A percentile compares a stretch with the other conserved stretches of the same genome.
Evolutionary conservation across 345 rosid species (phyloP).

Genomic region (Isatis tinctoria): DNA sequence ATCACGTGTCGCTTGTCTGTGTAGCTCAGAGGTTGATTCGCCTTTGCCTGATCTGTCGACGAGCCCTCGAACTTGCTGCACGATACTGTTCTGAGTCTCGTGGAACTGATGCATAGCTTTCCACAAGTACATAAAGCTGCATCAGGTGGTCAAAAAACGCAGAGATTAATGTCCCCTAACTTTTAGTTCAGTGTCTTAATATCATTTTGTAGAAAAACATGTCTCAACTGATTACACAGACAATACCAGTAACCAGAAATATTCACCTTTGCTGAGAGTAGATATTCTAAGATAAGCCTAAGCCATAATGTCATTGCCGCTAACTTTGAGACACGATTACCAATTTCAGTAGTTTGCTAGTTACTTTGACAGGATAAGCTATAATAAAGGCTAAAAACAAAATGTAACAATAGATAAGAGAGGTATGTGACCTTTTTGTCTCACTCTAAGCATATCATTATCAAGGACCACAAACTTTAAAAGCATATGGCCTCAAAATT

Average conservation of each 20-base stretch:
- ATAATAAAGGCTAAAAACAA: not conserved
- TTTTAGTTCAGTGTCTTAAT: not conserved
- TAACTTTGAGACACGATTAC: not conserved
- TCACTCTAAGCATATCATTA: not conserved
- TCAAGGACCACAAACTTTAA: constrained; percentile 19
- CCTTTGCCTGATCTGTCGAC: constrained; percentile 64
- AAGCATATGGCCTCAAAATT: constrained; percentile 3
- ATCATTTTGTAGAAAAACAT: not conserved
- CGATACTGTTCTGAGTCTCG: constrained; percentile 73
- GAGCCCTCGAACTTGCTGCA: constrained; percentile 91
- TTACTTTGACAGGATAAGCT: not conserved
- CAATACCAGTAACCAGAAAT: not conserved
- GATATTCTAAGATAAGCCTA: not conserved
- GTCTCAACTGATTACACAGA: not conserved
- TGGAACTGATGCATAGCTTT: constrained; percentile 80
- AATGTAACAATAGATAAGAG: not conserved
- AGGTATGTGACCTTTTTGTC: constrained; percentile 8
- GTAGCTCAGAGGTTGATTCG: constrained; percentile 84
- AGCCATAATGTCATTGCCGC: not conserved
- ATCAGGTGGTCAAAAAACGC: not conserved
- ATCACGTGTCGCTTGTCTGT: constrained; percentile 85
- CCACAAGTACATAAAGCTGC: constrained; percentile 99
- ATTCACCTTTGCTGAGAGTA: not conserved
- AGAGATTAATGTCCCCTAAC: not conserved
- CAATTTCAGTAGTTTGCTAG: not conserved